Conservation (phyloP, 1,284 basidiomycete genomes). For the Moesziomyces globuligerus region DNA sequence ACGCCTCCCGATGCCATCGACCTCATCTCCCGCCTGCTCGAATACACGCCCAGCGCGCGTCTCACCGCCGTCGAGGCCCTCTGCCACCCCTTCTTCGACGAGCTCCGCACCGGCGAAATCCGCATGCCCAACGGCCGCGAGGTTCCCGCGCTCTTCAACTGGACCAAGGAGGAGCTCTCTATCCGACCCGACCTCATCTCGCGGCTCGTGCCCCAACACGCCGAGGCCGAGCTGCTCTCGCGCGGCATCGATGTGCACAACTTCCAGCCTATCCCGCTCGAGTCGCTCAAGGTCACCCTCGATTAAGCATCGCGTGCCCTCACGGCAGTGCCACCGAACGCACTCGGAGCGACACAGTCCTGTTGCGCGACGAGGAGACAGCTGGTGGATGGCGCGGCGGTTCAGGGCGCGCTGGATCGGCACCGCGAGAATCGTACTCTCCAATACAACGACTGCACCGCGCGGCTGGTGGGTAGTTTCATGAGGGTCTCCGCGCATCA, state of each 20-base stretch:
- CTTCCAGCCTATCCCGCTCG: conserved; percentile 72
- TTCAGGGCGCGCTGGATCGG: too few species aligned
- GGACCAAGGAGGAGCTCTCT: conserved; percentile 95
- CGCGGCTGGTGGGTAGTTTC: too few species aligned
- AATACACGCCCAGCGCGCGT: conserved; percentile 94
- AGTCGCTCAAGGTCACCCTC: conserved; percentile 65
- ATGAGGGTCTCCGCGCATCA: too few species aligned
- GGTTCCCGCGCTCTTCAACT: conserved; percentile 93
- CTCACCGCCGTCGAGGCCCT: conserved; percentile 87
- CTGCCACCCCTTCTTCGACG: conserved; percentile 94
- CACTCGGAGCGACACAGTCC: not conserved
- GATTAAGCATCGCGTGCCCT: conserved; percentile 51
- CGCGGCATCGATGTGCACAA: conserved; percentile 87
- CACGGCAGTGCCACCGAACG: conserved; percentile 3
- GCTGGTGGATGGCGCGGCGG: too few species aligned
- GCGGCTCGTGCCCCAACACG: conserved; percentile 87
- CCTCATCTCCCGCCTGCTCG: conserved; percentile 90
- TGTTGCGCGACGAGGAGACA: too few species aligned
- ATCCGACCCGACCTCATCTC: conserved; percentile 92
- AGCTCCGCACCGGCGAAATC: conserved; percentile 80
- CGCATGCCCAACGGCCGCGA: conserved; percentile 97
- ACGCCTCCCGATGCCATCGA: conserved; percentile 96
- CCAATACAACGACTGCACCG: too few species aligned
- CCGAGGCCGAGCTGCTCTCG: conserved; percentile 85
- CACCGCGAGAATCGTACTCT: too few species aligned